phyloP scores from a whole-genome alignment of 768 basidiomycete genomes.

The Saitozyma podzolica region DNA sequence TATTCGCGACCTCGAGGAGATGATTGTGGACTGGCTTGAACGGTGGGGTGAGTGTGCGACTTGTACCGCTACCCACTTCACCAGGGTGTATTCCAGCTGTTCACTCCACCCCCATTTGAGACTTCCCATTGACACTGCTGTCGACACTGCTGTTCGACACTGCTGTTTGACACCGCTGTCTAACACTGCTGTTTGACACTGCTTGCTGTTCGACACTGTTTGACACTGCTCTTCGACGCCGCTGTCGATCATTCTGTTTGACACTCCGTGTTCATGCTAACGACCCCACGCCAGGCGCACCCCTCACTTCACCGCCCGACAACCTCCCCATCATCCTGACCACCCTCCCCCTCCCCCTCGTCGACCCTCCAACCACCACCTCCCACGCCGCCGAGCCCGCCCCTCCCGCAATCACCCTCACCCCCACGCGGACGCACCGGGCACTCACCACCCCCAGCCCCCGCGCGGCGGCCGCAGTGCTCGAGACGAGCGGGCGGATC shows the following conservation, averaged over 20 bases:
- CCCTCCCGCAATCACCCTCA: constrained; percentile 53
- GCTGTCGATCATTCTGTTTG: too few species aligned
- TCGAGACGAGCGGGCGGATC: constrained; percentile 1
- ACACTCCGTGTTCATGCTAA: too few species aligned
- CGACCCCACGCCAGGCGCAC: constrained; percentile 55
- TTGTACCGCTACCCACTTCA: too few species aligned
- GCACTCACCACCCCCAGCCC: too few species aligned
- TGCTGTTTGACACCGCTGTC: too few species aligned
- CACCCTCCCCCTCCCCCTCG: constrained; percentile 64
- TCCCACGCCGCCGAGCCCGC: constrained; percentile 37
- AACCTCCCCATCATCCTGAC: constrained; percentile 70
- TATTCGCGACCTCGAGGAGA: constrained; percentile 72
- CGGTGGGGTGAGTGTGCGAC: constrained; percentile 62
- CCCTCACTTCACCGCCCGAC: constrained; percentile 68
- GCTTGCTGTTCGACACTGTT: too few species aligned
- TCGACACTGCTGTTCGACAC: background rate
- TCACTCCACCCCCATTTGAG: too few species aligned
- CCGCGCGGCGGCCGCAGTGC: constrained; percentile 54
- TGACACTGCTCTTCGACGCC: too few species aligned
- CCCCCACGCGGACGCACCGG: constrained; percentile 48
- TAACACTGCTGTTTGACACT: too few species aligned
- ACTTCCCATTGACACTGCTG: background rate
- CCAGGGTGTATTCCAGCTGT: too few species aligned
- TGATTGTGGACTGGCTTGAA: constrained; percentile 78
- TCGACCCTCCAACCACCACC: constrained; percentile 27